Conservation (phyloP, 257 asterid genomes). For the Nicotiana paniculata region DNA sequence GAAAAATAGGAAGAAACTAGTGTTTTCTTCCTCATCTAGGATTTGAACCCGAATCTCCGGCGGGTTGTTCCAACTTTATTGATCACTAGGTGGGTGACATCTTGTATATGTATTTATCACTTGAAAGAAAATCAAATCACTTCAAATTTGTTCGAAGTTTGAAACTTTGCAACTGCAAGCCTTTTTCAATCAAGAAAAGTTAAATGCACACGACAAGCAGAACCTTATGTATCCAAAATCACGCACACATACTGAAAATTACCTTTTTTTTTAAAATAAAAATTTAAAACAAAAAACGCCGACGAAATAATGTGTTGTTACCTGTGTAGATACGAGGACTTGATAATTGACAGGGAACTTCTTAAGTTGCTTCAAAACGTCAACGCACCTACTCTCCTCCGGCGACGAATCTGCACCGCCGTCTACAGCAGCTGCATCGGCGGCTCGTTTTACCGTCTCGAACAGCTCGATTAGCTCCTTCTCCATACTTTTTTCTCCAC, state of each 20-base stretch:
- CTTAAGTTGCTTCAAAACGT: conserved; percentile 59
- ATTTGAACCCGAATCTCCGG: not conserved
- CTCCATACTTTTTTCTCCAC: conserved; percentile 42
- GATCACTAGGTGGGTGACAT: no score
- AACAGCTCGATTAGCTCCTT: conserved; percentile 71
- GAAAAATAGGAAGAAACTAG: not conserved
- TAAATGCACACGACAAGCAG: not conserved
- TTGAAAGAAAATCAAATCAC: not conserved
- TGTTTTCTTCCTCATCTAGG: not conserved
- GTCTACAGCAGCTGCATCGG: conserved; percentile 36
- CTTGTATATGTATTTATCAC: no score
- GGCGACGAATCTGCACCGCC: conserved; percentile 25
- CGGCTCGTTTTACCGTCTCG: conserved; percentile 73
- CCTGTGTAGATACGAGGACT: conserved; percentile 87
- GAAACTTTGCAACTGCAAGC: not conserved
- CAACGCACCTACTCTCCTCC: conserved; percentile 51
- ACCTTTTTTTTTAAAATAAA: not conserved
- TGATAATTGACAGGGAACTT: conserved; percentile 81
- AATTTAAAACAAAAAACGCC: not conserved
- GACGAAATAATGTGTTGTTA: conserved; percentile 12
- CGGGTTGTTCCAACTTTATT: not conserved
- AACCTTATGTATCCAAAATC: not conserved
- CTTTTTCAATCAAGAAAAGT: not conserved
- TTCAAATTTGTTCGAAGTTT: not conserved
- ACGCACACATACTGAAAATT: not conserved